Evolutionary conservation across 1,139 yeast genomes (phyloP), one percentile per base, ranked within the genome.

Genomic region (Nakaseomyces glabratus): DNA sequence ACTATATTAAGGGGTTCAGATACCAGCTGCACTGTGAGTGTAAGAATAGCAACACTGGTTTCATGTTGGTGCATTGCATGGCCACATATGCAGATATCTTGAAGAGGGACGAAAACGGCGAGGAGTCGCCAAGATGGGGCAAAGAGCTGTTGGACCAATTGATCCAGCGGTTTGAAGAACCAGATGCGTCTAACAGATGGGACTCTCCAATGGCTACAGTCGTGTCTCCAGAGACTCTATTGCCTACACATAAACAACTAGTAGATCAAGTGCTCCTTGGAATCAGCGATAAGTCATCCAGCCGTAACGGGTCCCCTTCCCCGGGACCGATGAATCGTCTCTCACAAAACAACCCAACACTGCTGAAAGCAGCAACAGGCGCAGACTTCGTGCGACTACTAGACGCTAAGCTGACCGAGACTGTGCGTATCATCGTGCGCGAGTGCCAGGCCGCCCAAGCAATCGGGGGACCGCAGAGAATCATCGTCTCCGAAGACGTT

Each of bases 11-110:
- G 54, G 99, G 99, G 0, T 86, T 86, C 55, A 66, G 98, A 41
- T 90, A 93, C 58, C 99, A 90, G 58, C 65, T 90, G 37, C 86
- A 76, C 57, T 86, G 97, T 58, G 98, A 90, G 55, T 90, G 95
- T 24, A 82, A 20, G 31, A 25, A 88, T 1, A 65, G 76, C 19
- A 69, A 75, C 12, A 86, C 97, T 1, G 80, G 93, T 2, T 82
- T 84, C 45, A 82, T 94, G 53, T 82, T 88, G 29, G 63, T 88
- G 1, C 90, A 88, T 44, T 78, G 82, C 1, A 71, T 85, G 44
- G 74, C 81, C 17, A 79, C 94, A 0, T 51, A 69, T 4, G 77
- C 71, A 1, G 62, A 63, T 19, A 77, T 93, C 51, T 52, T 67
- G 4, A 68, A 73, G 35, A 78, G 88, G 82, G 84, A 85, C 53